Evolutionary conservation across 805 yeast genomes (phyloP), one percentile per base, ranked within the genome.

Genomic region (Starmerella apis): DNA sequence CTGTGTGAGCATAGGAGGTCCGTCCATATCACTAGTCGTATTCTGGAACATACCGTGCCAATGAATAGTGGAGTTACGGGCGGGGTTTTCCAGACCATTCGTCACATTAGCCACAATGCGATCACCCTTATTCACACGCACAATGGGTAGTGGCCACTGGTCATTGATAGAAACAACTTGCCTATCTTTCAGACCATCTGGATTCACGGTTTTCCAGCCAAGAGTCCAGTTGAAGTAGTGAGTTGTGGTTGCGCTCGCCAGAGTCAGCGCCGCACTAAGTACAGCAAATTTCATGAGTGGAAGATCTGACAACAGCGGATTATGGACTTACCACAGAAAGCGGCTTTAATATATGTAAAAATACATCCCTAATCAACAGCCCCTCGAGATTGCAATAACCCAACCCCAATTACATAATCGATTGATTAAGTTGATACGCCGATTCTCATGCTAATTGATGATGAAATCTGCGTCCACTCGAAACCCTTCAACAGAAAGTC

Each of bases 41-140:
- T 80, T 74, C 70, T 80, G 86, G 78, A 83, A 92, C 63, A 92
- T 63, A 50, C 98, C 98, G 68, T 90, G 98, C 80, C 86, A 86
- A 69, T 92, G 98, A 61, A 90, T 66, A 6, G 90, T 69, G 36
- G 95, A 84, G 68, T 80, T 80, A 46, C 76, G 72, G 23, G 46
- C 48, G 7, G 62, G 62, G 62, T 78, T 77, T 22, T 64, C 71
- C 49, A 88, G 76, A 27, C 86, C 86, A 63, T 92, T 92, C 56
- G 77, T 79, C 67, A 90, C 73, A 61, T 81, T 77, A 35, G 86
- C 69, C 50, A 80, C 66, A 46, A 92, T 73, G 13, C 82, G 73
- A 68, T 92, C 98, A 59, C 94, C 94, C 63, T 77, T 80, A 57
- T 76, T 73, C 56, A 85, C 87, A 44, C 77, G 71, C 58, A 90